Conservation (phyloP, 164 flowering plant genomes). For the Amborella trichopoda region DNA sequence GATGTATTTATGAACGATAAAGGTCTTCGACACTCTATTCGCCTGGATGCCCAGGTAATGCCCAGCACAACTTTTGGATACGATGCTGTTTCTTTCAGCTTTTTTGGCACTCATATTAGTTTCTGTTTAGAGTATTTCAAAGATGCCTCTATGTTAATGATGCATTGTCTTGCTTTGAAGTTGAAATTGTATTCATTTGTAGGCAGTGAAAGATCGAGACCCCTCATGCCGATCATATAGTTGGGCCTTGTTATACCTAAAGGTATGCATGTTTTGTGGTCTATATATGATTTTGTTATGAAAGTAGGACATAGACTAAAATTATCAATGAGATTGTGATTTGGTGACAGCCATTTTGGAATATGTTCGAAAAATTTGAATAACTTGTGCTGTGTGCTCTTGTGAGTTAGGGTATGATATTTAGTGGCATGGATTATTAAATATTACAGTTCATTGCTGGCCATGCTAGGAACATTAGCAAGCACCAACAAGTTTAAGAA, state of each 20-base stretch:
- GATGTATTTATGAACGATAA: conserved; percentile 52
- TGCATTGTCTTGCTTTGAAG: not conserved
- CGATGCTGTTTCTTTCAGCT: not conserved
- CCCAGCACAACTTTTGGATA: too few relatives aligned
- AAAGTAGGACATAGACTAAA: too few relatives aligned
- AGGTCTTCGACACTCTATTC: conserved; percentile 56
- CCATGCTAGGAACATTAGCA: too few relatives aligned
- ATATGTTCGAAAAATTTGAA: too few relatives aligned
- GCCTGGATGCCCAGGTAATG: conserved; percentile 67
- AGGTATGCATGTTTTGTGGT: conserved; percentile 54
- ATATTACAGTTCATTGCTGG: too few relatives aligned
- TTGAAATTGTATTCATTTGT: conserved; percentile 2
- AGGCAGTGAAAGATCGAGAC: conserved; percentile 89
- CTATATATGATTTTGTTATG: too few relatives aligned
- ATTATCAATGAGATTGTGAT: too few relatives aligned
- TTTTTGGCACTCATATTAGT: not conserved
- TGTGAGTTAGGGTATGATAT: too few relatives aligned
- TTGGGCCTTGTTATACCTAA: conserved; percentile 57
- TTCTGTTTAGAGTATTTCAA: not conserved
- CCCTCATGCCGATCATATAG: conserved; percentile 79
- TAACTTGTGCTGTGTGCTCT: too few relatives aligned
- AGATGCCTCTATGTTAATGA: not conserved
- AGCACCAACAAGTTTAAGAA: too few relatives aligned
- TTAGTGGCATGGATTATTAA: too few relatives aligned
- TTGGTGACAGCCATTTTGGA: too few relatives aligned